These are phyloP conservation scores for Stromatinia cepivora DNA, from an alignment of 2,329 filamentous ascomycete species.

Conservation along the genomic window DNA sequence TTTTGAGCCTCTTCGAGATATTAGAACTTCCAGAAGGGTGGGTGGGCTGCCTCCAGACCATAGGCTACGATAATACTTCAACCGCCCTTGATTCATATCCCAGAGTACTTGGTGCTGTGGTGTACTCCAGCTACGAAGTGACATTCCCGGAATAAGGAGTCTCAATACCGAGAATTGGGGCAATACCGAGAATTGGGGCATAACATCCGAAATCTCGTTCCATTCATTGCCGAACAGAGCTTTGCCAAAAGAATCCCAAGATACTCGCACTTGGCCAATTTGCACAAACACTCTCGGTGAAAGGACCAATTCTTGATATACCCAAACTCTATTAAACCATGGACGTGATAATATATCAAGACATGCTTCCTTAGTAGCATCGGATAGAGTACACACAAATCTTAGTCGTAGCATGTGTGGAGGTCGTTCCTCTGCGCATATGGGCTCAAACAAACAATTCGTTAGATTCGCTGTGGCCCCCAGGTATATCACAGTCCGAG, in stretches of 20 bases:
- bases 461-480: neutral
- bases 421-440: neutral
- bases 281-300: neutral
- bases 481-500: neutral
- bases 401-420: too few relatives aligned
- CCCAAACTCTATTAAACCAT: conserved; percentile 11
- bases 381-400: too few relatives aligned
- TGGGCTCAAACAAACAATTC: neutral
- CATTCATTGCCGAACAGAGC: neutral
- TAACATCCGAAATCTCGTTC: too few relatives aligned
- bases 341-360: neutral
- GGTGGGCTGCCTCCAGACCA: neutral
- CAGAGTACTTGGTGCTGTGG: neutral
- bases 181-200: neutral
- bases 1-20: neutral
- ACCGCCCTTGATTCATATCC: neutral
- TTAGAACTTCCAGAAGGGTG: neutral
- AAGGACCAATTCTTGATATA: neutral
- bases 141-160: too few relatives aligned
- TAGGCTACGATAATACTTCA: neutral
- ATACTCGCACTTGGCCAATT: neutral
- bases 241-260: neutral
- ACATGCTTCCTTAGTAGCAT: neutral
- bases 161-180: too few relatives aligned
- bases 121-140: neutral